These are phyloP conservation scores for Dryas drummondii DNA, from an alignment of 306 rosid species.

Conservation along the genomic window DNA sequence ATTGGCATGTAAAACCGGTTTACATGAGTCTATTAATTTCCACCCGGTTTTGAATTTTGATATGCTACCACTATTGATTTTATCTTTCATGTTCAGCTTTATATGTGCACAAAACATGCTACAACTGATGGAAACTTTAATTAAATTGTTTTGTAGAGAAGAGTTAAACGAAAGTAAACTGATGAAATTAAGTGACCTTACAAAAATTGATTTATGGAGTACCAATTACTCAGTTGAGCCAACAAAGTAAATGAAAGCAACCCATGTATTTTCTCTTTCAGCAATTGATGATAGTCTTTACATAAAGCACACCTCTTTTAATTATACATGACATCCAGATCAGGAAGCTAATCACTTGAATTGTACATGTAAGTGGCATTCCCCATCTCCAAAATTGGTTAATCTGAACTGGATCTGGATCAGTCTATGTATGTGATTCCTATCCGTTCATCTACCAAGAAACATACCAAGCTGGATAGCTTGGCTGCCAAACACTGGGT, in stretches of 20 bases:
- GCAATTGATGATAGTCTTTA: constrained; percentile 31
- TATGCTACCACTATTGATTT: not conserved
- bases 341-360: constrained; percentile 31
- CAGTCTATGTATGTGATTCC: constrained; percentile 27
- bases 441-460: constrained; percentile 11
- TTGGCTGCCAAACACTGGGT: constrained; percentile 18
- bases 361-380: constrained; percentile 17
- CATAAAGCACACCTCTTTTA: constrained; percentile 28
- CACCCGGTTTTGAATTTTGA: not conserved
- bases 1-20: too few relatives aligned
- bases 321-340: constrained; percentile 37
- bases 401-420: constrained; percentile 35
- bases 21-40: too few relatives aligned
- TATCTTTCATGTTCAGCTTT: not conserved
- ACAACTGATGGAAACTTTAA: not conserved
- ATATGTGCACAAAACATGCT: not conserved
- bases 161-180: not conserved
- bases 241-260: constrained; percentile 8
- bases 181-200: too few relatives aligned
- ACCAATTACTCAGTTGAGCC: not conserved
- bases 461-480: constrained; percentile 22
- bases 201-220: not conserved
- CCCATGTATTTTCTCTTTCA: constrained; percentile 25
- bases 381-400: constrained; percentile 27
- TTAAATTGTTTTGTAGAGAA: not conserved